Conservation (phyloP, 1,284 basidiomycete species). For the Kwoniella shivajii region DNA sequence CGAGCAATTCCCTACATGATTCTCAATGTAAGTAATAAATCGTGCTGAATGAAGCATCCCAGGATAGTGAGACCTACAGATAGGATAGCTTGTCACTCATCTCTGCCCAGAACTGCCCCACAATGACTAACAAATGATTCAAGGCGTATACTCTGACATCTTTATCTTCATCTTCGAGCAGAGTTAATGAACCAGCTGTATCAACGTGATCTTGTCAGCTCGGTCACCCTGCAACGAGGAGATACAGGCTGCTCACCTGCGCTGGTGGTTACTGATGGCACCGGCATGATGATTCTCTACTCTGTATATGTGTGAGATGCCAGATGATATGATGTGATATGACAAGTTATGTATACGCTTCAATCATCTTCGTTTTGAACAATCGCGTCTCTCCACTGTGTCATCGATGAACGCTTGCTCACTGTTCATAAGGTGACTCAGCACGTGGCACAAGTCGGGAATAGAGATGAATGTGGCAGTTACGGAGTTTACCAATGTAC, state of each 20-base stretch:
- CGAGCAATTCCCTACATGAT: constrained; percentile 73
- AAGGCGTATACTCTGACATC: constrained; percentile 88
- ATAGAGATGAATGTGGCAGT: neutral
- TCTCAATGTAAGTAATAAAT: neutral
- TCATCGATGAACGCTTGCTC: constrained; percentile 6
- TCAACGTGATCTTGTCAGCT: neutral
- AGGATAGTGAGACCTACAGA: constrained; percentile 64
- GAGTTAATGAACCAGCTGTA: constrained; percentile 79
- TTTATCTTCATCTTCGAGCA: constrained; percentile 79
- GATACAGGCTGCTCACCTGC: constrained; percentile 29
- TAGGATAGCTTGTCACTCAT: constrained; percentile 88
- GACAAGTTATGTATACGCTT: neutral
- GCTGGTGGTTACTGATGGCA: constrained; percentile 45
- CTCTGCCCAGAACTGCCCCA: constrained; percentile 95
- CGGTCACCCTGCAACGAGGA: neutral
- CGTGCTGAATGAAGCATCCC: neutral
- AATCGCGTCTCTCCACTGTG: neutral
- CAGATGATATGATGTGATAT: neutral
- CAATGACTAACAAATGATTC: constrained; percentile 74
- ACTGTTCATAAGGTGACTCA: neutral
- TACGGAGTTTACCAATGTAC: no score
- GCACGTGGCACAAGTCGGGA: constrained; percentile 1
- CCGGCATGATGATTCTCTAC: constrained; percentile 33
- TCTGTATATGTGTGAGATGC: neutral
- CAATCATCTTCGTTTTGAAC: neutral